These are phyloP conservation scores for Nyctanthes arbortristis DNA, from an alignment of 257 asterid genomes.

Conservation along the genomic window DNA sequence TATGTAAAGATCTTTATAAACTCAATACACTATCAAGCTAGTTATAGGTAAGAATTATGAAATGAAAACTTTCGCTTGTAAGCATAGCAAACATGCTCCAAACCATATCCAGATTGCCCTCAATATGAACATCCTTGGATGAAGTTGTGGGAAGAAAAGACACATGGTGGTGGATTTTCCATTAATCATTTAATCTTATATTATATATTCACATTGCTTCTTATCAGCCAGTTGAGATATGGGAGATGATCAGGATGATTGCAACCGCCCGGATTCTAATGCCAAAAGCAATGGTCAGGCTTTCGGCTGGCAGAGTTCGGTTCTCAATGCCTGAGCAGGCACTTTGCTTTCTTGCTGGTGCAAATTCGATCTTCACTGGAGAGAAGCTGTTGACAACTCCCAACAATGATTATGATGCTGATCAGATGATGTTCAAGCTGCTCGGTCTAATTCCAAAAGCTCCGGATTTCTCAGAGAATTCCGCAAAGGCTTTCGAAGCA, in stretches of 20 bases:
- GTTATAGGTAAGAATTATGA: no score
- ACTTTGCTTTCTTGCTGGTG: conserved; percentile 96
- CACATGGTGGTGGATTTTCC: background rate
- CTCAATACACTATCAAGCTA: no score
- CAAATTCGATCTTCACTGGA: conserved; percentile 93
- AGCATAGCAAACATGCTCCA: no score
- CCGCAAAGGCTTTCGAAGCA: conserved; percentile 45
- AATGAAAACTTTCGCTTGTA: no score
- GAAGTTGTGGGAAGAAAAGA: no score
- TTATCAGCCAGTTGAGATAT: conserved; percentile 92
- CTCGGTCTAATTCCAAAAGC: conserved; percentile 94
- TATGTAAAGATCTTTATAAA: background rate
- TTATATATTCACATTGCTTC: conserved; percentile 8
- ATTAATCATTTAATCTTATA: background rate
- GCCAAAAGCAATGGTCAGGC: conserved; percentile 98
- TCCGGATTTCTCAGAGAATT: conserved; percentile 58
- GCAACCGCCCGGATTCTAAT: conserved; percentile 90
- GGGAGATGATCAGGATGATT: conserved; percentile 99
- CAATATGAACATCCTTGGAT: no score
- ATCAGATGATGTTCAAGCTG: conserved; percentile 79
- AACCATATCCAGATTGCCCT: no score
- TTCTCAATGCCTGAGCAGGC: conserved; percentile 94
- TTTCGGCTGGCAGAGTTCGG: conserved; percentile 92
- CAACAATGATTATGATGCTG: conserved; percentile 88
- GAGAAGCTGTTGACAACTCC: conserved; percentile 95